These are phyloP conservation scores for Podochytrium sp. DNA, from an alignment of 192 early-diverging fungal species.

Conservation along the genomic window DNA sequence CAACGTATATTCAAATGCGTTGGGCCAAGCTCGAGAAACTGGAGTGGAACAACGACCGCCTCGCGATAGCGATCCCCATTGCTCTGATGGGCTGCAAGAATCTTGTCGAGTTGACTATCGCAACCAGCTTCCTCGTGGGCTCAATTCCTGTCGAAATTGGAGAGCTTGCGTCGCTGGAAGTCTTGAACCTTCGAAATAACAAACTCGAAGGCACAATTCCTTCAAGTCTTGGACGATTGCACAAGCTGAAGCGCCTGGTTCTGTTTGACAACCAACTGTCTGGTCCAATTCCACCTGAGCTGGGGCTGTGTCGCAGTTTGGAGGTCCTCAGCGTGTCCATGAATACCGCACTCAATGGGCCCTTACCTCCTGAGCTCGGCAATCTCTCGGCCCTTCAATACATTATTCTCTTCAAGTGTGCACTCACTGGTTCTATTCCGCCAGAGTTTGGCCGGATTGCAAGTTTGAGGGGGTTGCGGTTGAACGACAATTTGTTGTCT, in stretches of 20 bases:
- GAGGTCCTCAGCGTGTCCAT: too few relatives aligned
- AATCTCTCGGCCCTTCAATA: not conserved
- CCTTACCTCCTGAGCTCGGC: not conserved
- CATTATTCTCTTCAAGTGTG: not conserved
- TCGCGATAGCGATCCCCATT: not conserved
- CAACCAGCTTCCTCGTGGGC: not conserved
- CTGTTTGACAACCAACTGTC: not conserved
- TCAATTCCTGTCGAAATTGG: not conserved
- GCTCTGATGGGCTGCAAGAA: not conserved
- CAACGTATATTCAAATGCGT: not conserved
- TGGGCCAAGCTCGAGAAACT: not conserved
- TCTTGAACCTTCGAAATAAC: not conserved
- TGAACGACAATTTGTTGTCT: not conserved
- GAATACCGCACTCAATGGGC: not conserved
- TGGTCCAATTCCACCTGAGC: not conserved
- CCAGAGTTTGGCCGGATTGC: not conserved
- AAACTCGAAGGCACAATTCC: not conserved
- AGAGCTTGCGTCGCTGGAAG: not conserved
- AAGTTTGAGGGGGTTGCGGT: not conserved
- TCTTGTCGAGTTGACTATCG: not conserved
- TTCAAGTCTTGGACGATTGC: not conserved
- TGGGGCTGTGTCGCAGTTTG: too few relatives aligned
- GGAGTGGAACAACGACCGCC: not conserved
- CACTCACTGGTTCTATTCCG: not conserved
- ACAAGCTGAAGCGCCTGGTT: not conserved